A percentile compares a stretch with the other conserved stretches of the same genome.
Conservation (phyloP, 2,329 filamentous ascomycete genomes). For the Pseudocercospora fijiensis region DNA sequence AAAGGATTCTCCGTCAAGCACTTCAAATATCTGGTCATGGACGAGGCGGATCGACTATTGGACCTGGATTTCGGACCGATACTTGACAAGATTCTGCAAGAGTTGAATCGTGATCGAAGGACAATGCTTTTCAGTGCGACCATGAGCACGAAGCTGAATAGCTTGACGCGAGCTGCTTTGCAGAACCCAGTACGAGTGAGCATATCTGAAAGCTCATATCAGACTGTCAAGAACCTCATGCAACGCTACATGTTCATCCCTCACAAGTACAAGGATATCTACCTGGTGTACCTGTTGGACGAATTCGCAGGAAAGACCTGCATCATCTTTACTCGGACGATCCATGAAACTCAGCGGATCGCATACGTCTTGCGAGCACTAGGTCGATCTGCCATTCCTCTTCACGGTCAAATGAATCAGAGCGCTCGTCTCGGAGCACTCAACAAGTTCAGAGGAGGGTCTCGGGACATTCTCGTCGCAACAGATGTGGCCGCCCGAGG, state of each 20-base stretch:
- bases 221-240: constrained; percentile 84
- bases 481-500: constrained; percentile 93
- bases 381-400: constrained; percentile 84
- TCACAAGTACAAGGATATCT: constrained; percentile 82
- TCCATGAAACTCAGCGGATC: constrained; percentile 84
- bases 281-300: constrained; percentile 81
- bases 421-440: constrained; percentile 81
- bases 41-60: constrained; percentile 87
- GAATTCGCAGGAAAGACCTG: constrained; percentile 81
- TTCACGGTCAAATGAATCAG: constrained; percentile 90
- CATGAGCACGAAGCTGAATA: constrained; percentile 90
- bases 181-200: constrained; percentile 80
- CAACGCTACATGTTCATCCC: constrained; percentile 87
- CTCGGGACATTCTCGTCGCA: constrained; percentile 83
- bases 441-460: constrained; percentile 80
- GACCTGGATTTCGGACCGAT: constrained; percentile 93
- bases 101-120: constrained; percentile 71
- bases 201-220: constrained; percentile 79
- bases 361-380: constrained; percentile 79
- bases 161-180: constrained; percentile 82
- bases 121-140: constrained; percentile 95
- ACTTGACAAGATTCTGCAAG: constrained; percentile 89
- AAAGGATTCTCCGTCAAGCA: constrained; percentile 85
- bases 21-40: constrained; percentile 88
- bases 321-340: constrained; percentile 89